These are phyloP conservation scores for Erysimum cheiri DNA, from an alignment of 441 rosid genomes.

Conservation along the genomic window DNA sequence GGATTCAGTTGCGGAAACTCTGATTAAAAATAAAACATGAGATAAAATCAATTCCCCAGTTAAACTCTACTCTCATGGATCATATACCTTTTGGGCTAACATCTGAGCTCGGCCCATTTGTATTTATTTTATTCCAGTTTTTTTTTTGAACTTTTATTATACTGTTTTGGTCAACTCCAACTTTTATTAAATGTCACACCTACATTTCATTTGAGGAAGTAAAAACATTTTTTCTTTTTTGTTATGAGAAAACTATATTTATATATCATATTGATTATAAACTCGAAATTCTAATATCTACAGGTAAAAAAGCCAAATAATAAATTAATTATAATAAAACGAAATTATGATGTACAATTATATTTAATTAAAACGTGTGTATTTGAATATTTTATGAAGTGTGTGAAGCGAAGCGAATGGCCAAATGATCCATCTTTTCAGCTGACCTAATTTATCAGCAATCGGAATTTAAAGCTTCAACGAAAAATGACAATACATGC, in stretches of 20 bases:
- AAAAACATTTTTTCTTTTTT: no score
- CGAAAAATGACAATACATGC: neutral
- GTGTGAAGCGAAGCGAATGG: neutral
- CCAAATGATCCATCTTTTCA: neutral
- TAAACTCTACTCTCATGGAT: neutral
- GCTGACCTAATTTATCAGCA: neutral
- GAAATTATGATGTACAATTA: no score
- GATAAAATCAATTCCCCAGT: neutral
- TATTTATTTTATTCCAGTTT: no score
- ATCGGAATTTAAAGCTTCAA: neutral
- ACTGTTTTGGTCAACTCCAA: neutral
- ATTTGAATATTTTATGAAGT: no score
- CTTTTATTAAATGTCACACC: neutral
- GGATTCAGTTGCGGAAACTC: neutral
- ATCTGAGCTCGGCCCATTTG: neutral
- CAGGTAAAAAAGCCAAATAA: no score
- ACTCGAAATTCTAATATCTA: no score
- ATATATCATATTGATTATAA: no score
- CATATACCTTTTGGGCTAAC: slow-evolving; percentile 22
- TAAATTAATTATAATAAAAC: no score
- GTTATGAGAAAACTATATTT: no score
- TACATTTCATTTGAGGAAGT: no score
- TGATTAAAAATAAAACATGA: neutral
- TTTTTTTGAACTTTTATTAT: no score
- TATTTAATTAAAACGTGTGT: no score